Conservation (phyloP, 306 rosid genomes). For the Cajanus cajan region DNA sequence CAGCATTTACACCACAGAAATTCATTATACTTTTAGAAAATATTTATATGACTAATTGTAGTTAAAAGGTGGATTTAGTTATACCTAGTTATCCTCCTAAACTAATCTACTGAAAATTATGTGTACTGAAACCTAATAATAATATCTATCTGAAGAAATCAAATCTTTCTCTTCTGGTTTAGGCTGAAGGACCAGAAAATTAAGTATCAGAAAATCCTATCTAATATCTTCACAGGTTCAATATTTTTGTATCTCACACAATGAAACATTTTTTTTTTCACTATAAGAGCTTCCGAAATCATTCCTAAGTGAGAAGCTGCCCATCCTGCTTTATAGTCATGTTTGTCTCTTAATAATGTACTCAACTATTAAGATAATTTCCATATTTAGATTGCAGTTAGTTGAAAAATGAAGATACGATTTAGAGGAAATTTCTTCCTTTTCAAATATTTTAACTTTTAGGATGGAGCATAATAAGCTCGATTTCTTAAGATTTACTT, state of each 20-base stretch:
- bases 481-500: constrained; percentile 9
- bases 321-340: background rate
- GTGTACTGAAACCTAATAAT: background rate
- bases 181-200: background rate
- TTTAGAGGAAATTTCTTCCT: constrained; percentile 9
- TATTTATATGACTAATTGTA: background rate
- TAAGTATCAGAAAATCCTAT: constrained; percentile 4
- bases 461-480: constrained; percentile 19
- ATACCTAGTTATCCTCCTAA: background rate
- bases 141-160: background rate
- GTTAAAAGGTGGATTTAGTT: background rate
- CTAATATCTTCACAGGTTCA: background rate
- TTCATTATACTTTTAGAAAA: constrained; percentile 15
- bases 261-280: constrained; percentile 10
- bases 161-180: constrained; percentile 17
- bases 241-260: background rate
- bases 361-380: constrained; percentile 10
- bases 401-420: constrained; percentile 6
- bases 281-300: background rate
- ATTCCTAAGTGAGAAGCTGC: background rate
- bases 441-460: constrained; percentile 22
- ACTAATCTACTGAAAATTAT: background rate
- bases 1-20: background rate
- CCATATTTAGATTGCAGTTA: background rate
- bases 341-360: background rate